These are phyloP conservation scores for Ascochyta lentis DNA, from an alignment of 2,329 filamentous ascomycete species.

Conservation along the genomic window DNA sequence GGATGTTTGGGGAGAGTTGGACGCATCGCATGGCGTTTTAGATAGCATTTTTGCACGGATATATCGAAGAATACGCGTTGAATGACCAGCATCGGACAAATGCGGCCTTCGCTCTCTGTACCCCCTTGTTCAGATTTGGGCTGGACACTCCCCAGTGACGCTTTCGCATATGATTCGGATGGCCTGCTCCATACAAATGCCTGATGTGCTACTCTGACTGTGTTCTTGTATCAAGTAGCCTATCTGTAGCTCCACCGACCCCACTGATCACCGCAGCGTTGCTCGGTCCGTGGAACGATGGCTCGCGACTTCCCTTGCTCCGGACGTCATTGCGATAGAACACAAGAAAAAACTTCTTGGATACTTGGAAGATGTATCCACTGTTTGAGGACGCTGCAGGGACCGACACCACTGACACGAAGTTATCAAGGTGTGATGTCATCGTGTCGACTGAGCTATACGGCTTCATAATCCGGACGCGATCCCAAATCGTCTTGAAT, in stretches of 20 bases:
- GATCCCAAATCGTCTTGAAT: background rate
- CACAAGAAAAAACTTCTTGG: constrained; percentile 12
- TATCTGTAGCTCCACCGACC: constrained; percentile 2
- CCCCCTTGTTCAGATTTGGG: background rate
- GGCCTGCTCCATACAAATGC: background rate
- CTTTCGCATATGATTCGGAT: background rate
- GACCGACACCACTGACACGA: background rate
- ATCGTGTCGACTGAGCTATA: constrained; percentile 17
- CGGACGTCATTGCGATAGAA: constrained; percentile 16
- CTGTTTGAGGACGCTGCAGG: constrained; percentile 2
- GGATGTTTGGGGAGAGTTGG: background rate
- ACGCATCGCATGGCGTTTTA: constrained; percentile 21
- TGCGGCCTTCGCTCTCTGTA: background rate
- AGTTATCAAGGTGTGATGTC: constrained; percentile 21
- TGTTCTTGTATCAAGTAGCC: background rate
- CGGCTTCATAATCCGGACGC: background rate
- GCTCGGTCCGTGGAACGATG: constrained; percentile 5
- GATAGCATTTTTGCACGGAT: background rate
- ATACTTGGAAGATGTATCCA: constrained; percentile 9
- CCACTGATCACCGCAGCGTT: constrained; percentile 13
- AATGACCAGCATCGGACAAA: background rate
- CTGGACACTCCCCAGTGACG: too few species aligned
- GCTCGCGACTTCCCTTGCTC: constrained; percentile 6
- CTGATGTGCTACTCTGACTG: background rate
- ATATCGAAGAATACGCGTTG: too few species aligned